These are phyloP conservation scores for Nitzschia sp. DNA, from an alignment of 108 stramenopile genomes.

Conservation along the genomic window DNA sequence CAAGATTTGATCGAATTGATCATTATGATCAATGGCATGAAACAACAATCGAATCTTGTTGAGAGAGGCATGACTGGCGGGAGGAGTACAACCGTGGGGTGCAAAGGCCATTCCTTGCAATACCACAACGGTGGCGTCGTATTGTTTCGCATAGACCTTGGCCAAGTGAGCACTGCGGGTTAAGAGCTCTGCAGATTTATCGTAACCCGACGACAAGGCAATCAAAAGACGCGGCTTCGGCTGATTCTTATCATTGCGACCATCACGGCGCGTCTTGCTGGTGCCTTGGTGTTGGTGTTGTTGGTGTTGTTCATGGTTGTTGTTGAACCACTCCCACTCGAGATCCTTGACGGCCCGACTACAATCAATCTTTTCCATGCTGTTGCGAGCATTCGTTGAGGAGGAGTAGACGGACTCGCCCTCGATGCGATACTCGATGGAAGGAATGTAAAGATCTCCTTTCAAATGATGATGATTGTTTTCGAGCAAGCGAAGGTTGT, in stretches of 20 bases:
- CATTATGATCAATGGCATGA: constrained; percentile 19
- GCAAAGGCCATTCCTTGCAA: constrained; percentile 32
- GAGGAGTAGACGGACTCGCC: neutral
- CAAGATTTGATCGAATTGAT: constrained; percentile 19
- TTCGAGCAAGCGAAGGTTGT: too few relatives aligned
- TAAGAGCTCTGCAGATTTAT: constrained; percentile 15
- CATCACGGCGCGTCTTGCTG: neutral
- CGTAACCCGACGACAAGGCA: constrained; percentile 19
- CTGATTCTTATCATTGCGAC: neutral
- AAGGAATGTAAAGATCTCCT: constrained; percentile 23
- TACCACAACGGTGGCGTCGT: constrained; percentile 19
- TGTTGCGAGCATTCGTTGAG: neutral
- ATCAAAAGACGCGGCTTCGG: constrained; percentile 8
- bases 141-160: constrained; percentile 15
- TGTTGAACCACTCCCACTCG: constrained; percentile 28
- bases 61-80: constrained; percentile 6
- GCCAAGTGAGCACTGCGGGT: constrained; percentile 14
- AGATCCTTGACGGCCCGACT: constrained; percentile 7
- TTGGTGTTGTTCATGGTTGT: neutral
- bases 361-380: neutral
- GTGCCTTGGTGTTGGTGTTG: constrained; percentile 2
- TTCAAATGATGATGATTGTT: neutral
- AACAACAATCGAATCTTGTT: constrained; percentile 32
- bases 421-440: constrained; percentile 12
- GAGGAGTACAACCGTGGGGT: constrained; percentile 19